These are phyloP conservation scores for Hypomyces rosellus DNA, from an alignment of 2,329 filamentous ascomycete genomes.

Conservation along the genomic window DNA sequence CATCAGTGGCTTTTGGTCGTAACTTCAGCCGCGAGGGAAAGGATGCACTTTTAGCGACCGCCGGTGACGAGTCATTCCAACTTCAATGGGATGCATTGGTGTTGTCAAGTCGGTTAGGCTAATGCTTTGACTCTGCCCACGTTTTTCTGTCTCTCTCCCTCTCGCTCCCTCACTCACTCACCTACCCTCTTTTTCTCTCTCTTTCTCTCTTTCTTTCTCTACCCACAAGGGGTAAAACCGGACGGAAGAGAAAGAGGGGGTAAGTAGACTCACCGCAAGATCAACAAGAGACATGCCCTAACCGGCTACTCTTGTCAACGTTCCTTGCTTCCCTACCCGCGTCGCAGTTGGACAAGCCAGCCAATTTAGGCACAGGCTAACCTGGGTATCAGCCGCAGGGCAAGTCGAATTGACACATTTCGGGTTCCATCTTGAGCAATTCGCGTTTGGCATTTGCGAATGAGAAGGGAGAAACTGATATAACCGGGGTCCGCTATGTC, in stretches of 20 bases:
- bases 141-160: background rate
- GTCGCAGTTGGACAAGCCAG: background rate
- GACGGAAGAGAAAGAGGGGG: background rate
- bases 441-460: background rate
- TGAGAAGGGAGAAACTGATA: slow-evolving; percentile 1
- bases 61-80: slow-evolving; percentile 4
- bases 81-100: background rate
- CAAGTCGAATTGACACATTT: background rate
- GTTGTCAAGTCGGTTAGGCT: no score
- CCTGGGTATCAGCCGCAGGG: slow-evolving; percentile 5
- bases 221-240: background rate
- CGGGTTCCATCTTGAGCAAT: slow-evolving; percentile 3
- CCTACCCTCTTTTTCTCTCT: no score
- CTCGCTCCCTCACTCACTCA: no score
- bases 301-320: background rate
- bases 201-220: background rate
- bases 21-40: background rate
- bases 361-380: no score
- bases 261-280: slow-evolving; percentile 1
- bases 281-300: background rate
- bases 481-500: slow-evolving; percentile 5
- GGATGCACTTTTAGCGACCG: background rate
- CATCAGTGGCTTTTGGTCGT: background rate
- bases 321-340: background rate
- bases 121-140: background rate